phyloP scores from a whole-genome alignment of 2,329 filamentous ascomycete species.

The Trichophyton mentagrophytes region DNA sequence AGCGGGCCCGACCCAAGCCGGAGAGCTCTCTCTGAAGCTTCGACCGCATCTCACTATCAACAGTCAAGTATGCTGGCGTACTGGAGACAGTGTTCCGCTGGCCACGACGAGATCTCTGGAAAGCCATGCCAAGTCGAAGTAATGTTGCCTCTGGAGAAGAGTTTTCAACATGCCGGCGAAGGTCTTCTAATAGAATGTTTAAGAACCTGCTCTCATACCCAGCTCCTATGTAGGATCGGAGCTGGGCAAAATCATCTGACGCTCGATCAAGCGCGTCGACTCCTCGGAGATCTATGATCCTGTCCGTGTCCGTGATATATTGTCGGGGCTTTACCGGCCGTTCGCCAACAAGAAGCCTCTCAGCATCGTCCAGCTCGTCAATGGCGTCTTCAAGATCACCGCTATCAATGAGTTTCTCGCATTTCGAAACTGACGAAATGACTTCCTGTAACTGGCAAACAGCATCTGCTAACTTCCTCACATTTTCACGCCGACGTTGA shows the following conservation, averaged over 20 bases:
- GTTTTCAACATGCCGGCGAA: constrained; percentile 64
- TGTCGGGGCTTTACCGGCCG: constrained; percentile 27
- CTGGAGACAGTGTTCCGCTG: constrained; percentile 54
- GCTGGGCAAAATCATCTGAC: constrained; percentile 58
- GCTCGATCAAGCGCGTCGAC: constrained; percentile 71
- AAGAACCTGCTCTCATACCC: constrained; percentile 75
- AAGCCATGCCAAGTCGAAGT: constrained; percentile 70
- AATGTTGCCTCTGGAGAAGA: constrained; percentile 63
- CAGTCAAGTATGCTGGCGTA: constrained; percentile 66
- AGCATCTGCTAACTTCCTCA: constrained; percentile 67
- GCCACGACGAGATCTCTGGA: constrained; percentile 55
- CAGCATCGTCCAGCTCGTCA: constrained; percentile 61
- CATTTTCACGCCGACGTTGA: constrained; percentile 67
- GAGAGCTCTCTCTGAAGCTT: constrained; percentile 58
- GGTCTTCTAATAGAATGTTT: constrained; percentile 61
- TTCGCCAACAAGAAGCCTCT: constrained; percentile 67
- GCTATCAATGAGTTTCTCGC: constrained; percentile 68
- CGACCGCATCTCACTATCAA: constrained; percentile 56
- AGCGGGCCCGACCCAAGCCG: constrained; percentile 68
- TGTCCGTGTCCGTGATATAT: constrained; percentile 15
- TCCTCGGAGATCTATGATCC: constrained; percentile 57
- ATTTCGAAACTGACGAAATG: constrained; percentile 59
- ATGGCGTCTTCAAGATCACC: constrained; percentile 76
- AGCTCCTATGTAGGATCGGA: constrained; percentile 72
- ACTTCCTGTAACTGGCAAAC: constrained; percentile 72